Base-by-base conservation (phyloP, 306 rosid species). In the Quercus mongolica region DNA sequence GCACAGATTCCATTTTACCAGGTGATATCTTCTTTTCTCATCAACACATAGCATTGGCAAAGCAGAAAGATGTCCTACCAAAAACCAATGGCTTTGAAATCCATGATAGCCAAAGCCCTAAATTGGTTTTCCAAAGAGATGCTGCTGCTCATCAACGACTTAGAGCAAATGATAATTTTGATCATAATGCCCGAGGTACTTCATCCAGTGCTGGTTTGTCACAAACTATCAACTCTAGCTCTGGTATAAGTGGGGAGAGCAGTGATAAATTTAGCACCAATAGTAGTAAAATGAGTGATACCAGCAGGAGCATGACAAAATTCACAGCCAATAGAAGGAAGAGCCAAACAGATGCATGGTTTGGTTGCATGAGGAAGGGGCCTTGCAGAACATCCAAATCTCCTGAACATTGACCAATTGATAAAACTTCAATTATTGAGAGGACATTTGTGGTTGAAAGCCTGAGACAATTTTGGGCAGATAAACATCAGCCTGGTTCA, bases 21-120 rank as follows among this genome's bases (percentile, higher is more conserved):
- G 98, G 94, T 71, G 95, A 92, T 75, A 90, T 94, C 76, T 94
- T 94, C 86, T 94, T 92, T 77, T 92, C 97, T 13, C 88, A 88
- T 0, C 97, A 94, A 51, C 76, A 77, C 80, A 80, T 59, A 68
- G 86, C 83, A 63, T 33, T 76, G 75, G 85, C 87, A 56, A 76
- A 65, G 26, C 83, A 81, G 31, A 83, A 76, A 52, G 61, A 70
- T 63, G 62, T 69, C 6, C 9, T 80, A 71, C 74, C 88, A 26
- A 82, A 84, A 71, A 82, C 81, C 35, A 80, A 76, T 82, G 79
- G 44, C 4, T 23, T 57, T 81, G 80, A 59, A 21, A 70, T 61
- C 65, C 80, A 65, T 54, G 77, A 71, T 31, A 75, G 78, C 74
- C 85, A 89, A 17, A 89, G 81, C 54, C 85, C 89, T 2, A 58